These are phyloP conservation scores for Penicillium palitans DNA, from an alignment of 2,329 filamentous ascomycete species.

Conservation along the genomic window DNA sequence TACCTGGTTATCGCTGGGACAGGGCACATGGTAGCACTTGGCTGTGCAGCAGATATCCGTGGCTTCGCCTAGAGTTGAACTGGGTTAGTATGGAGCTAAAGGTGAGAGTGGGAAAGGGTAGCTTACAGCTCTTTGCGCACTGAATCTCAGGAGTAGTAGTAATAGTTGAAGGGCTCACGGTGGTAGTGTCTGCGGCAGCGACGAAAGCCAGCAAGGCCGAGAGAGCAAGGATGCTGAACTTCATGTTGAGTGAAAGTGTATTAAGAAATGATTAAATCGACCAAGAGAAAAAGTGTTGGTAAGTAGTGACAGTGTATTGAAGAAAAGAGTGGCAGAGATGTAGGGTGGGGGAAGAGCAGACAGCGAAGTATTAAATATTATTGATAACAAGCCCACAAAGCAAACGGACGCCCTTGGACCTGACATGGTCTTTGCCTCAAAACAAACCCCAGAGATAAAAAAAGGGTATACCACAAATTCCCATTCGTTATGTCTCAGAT, in stretches of 20 bases:
- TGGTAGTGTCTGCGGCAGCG: slow-evolving; percentile 37
- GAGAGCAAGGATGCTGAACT: slow-evolving; percentile 47
- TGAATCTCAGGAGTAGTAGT: slow-evolving; percentile 36
- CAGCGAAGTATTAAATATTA: slow-evolving; percentile 9
- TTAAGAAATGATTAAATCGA: slow-evolving; percentile 10
- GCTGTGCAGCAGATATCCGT: slow-evolving; percentile 55
- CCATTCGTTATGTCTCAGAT: slow-evolving; percentile 23
- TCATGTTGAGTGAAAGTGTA: slow-evolving; percentile 32
- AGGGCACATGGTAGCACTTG: slow-evolving; percentile 53
- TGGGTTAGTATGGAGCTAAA: not conserved
- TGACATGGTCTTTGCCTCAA: slow-evolving; percentile 1
- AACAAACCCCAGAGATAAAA: slow-evolving; percentile 2
- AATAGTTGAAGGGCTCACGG: slow-evolving; percentile 30
- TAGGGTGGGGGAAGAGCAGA: too few relatives aligned
- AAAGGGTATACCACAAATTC: slow-evolving; percentile 5
- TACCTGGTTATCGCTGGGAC: slow-evolving; percentile 52
- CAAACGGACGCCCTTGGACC: not conserved
- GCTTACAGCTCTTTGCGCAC: slow-evolving; percentile 43
- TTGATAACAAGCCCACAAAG: not conserved
- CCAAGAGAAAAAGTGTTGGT: slow-evolving; percentile 7
- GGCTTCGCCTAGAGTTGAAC: slow-evolving; percentile 35
- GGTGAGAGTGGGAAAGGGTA: not conserved
- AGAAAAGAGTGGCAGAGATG: not conserved
- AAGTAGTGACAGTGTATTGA: slow-evolving; percentile 1
- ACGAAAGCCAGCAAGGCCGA: slow-evolving; percentile 48